Base-by-base conservation (phyloP, 345 rosid genomes). In the Mallotus nudiflorus region DNA sequence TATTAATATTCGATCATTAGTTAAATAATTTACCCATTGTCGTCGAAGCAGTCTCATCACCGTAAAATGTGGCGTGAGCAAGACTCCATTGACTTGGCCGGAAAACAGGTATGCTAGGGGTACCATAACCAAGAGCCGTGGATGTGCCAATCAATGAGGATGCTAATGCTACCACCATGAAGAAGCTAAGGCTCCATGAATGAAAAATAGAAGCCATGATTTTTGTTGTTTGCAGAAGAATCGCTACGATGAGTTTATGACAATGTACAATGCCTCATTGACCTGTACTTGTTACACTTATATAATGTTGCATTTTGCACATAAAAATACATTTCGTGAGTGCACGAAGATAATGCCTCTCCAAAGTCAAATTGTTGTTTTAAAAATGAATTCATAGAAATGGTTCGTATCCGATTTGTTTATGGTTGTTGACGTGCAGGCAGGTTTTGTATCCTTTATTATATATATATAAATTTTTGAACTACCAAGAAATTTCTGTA, bases 131-230 rank as follows among this genome's bases (percentile, higher is more conserved):
- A 19, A 54, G 60, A 1, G 44, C 75, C 0, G 44, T 68, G 3
- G 77, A 29, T 54, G 53, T 74, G 24, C 69, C 69, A 13, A 76
- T 11, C 52, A 80, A 66, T 49, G 77, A 57, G 6, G 77, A 67
- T 37, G 67, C 48, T 14, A 77, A 72, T 10, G 74, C 59, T 48
- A 75, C 35, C n/a, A 75, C 35, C n/a, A 70, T 63, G 35, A 82
- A 42, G 71, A 75, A 71, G 58, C 71, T 53, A 48, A 83, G 82
- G 53, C 83, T 80, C 84, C 84, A 85, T 67, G 85, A 72, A 74
- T 52, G 29, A 4, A 28, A 28, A 39, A 69, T 33, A 50, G 76
- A 65, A 70, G 79, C 76, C 86, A 78, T 80, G 51, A 40, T 62
- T 60, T 0, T 59, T 1, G 5, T 59, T 11, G 20, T 52, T 1